Evolutionary conservation across 139 green algal species (phyloP).

Genomic region (Trebouxia sp.): DNA sequence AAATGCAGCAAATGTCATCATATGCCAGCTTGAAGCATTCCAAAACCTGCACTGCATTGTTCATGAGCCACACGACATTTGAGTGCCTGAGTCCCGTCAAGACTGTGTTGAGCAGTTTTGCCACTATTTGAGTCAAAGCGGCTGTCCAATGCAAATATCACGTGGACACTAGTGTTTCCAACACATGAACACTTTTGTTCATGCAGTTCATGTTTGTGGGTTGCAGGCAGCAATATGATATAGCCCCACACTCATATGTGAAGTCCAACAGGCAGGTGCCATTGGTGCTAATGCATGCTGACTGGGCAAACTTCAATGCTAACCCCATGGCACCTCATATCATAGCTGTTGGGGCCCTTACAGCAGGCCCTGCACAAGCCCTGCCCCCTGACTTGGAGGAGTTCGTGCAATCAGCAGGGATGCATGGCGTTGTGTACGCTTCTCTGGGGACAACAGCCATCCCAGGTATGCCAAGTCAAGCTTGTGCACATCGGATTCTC

Average conservation of each 20-base stretch:
- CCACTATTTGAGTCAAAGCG: too few species aligned
- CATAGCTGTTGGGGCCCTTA: neutral
- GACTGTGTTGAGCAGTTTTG: too few species aligned
- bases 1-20: too few species aligned
- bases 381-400: constrained; percentile 7
- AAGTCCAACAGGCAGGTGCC: neutral
- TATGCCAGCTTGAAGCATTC: neutral
- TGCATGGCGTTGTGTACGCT: constrained; percentile 27
- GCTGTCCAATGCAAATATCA: too few species aligned
- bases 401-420: constrained; percentile 15
- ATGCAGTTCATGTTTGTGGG: too few species aligned
- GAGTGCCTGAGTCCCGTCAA: too few species aligned
- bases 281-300: neutral
- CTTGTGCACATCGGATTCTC: neutral
- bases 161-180: too few species aligned
- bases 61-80: too few species aligned
- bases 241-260: neutral
- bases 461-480: neutral
- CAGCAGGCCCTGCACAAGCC: constrained; percentile 2
- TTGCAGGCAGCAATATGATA: too few species aligned
- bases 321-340: constrained; percentile 8
- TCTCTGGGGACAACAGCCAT: constrained; percentile 24
- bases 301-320: constrained; percentile 1
- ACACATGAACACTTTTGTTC: too few species aligned
- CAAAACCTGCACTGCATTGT: too few species aligned